Conservation (phyloP, 306 rosid species). For the Datisca glomerata region DNA sequence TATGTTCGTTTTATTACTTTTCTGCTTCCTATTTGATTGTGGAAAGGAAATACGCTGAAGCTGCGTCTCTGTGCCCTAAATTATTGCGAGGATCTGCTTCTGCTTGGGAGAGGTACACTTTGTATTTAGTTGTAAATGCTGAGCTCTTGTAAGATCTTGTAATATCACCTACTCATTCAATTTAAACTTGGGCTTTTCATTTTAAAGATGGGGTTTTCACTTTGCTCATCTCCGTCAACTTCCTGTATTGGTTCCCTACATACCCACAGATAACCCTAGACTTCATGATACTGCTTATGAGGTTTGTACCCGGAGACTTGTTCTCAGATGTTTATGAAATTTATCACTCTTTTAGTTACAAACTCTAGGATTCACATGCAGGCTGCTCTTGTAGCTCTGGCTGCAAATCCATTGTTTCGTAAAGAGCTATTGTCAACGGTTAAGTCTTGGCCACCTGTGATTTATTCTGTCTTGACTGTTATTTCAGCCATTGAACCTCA, state of each 20-base stretch:
- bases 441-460: too few species aligned
- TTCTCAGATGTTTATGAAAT: slow-evolving; percentile 1
- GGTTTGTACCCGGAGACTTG: slow-evolving; percentile 38
- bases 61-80: slow-evolving; percentile 89
- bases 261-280: slow-evolving; percentile 77
- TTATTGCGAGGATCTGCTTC: too few species aligned
- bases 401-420: too few species aligned
- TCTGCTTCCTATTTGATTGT: slow-evolving; percentile 91
- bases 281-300: too few species aligned
- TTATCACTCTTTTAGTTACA: slow-evolving; percentile 1
- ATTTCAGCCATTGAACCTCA: slow-evolving; percentile 94
- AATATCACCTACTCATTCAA: too few species aligned
- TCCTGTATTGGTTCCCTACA: slow-evolving; percentile 79
- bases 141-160: background rate
- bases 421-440: too few species aligned
- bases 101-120: too few species aligned
- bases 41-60: slow-evolving; percentile 89
- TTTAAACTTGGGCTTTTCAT: too few species aligned
- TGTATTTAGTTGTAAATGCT: too few species aligned
- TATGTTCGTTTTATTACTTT: too few species aligned
- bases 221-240: too few species aligned
- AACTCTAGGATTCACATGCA: slow-evolving; percentile 14
- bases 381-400: slow-evolving; percentile 95
- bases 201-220: too few species aligned
- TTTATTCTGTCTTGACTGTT: slow-evolving; percentile 72